Evolutionary conservation across 768 basidiomycete species (phyloP).

Genomic region (Xanthoconium purpureum): DNA sequence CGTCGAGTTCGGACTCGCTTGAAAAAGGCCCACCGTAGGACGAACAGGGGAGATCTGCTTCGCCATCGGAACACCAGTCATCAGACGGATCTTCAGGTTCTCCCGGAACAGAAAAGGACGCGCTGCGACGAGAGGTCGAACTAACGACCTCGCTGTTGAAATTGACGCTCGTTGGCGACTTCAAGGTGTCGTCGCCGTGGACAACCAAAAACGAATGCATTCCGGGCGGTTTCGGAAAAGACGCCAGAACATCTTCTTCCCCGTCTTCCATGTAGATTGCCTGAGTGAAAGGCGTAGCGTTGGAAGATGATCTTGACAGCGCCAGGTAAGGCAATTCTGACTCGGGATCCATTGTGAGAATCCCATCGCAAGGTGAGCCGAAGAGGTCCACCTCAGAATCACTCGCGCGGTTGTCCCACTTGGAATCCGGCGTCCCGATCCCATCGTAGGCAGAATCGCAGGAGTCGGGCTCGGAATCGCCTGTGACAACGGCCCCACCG

Average conservation of each 20-base stretch:
- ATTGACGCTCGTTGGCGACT: no score
- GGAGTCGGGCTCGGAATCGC: no score
- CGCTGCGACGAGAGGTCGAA: no score
- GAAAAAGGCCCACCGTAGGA: not conserved
- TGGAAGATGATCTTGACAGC: no score
- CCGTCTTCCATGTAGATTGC: slow-evolving; percentile 22
- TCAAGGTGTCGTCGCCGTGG: slow-evolving; percentile 1
- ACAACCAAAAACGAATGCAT: slow-evolving; percentile 16
- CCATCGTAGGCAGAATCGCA: not conserved
- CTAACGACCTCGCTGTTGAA: no score
- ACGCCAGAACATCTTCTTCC: not conserved
- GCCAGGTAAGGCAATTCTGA: no score
- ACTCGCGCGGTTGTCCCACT: no score
- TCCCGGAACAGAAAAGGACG: no score
- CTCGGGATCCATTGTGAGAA: not conserved
- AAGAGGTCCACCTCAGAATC: no score
- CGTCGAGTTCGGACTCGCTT: not conserved
- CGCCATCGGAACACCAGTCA: no score
- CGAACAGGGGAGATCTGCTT: not conserved
- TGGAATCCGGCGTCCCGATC: not conserved
- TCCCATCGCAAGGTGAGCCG: not conserved
- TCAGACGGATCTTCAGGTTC: no score
- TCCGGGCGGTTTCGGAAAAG: slow-evolving; percentile 3
- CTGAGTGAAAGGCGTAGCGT: slow-evolving; percentile 9
- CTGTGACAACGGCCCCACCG: not conserved